Evolutionary conservation across 768 basidiomycete species (phyloP), one percentile per base, ranked within the genome.

Genomic region (Tricholoma bakamatsutake): DNA sequence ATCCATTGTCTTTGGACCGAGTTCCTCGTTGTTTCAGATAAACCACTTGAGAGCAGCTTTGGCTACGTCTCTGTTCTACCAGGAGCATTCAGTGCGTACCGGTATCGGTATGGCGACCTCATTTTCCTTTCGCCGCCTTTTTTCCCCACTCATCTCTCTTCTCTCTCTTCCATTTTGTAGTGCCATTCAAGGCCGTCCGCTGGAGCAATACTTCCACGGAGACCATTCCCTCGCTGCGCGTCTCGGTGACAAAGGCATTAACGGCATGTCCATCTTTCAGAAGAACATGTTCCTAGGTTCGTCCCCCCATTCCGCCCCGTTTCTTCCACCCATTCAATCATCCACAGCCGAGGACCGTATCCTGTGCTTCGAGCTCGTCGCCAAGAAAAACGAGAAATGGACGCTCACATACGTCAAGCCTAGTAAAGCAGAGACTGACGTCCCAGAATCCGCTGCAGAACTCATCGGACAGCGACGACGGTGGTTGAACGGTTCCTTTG

Each of bases 401-500:
- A 90, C 88, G 1, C 75, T 98, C 64, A 88, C 87, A 17, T 82
- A 82, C 54, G 95, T 98, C 66, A 97, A 98, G 70, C 91, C 93
- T 15, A 90, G 88, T 64, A 98, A 94, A 68, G 93, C 93, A 9
- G 93, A 94, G 72, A 96, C 93, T 0, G 93, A 95, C 74, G 93
- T 96, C n/a, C 91, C 91, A 2, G 95, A 98, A 71, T 76, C 78
- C 24, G 93, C 93, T 3, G 81, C 85, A 7, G 95, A 98, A 67
- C 76, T 97, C 57, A 98, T 98, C 67, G 89, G 93, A 46, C 95
- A 98, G 69, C 88, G 95, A 67, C 85, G 95, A 61, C 88, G 95
- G 60, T 98, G 95, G 96, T 69, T 97, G 65, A 98, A 98, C 66
- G 96, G 95, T 37, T 95, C 93, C 11, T 96, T 97, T 62, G 92